Conservation (phyloP, 768 basidiomycete species). For the Auriscalpium vulgare region DNA sequence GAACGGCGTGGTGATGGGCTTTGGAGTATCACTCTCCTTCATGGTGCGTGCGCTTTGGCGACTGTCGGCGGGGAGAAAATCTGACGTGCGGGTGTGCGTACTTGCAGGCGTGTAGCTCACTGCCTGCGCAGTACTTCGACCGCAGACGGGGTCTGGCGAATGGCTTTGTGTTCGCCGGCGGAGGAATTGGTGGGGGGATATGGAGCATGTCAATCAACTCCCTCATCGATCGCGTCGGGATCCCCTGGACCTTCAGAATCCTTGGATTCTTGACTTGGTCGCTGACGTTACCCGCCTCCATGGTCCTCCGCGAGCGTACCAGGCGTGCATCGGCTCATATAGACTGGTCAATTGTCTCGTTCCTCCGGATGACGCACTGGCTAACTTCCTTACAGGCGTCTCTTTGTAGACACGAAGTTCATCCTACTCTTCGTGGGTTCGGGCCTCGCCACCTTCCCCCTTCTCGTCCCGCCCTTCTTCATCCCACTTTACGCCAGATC, state of each 20-base stretch:
- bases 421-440: conserved; percentile 24
- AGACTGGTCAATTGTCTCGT: conserved; percentile 17
- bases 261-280: conserved; percentile 22
- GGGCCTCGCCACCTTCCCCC: conserved; percentile 28
- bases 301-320: conserved; percentile 21
- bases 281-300: conserved; percentile 21
- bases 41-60: conserved; percentile 9
- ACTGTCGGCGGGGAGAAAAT: background rate
- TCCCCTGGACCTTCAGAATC: conserved; percentile 26
- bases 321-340: conserved; percentile 12
- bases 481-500: conserved; percentile 28
- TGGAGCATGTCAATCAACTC: conserved; percentile 22
- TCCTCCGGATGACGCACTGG: background rate
- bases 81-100: background rate
- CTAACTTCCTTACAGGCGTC: conserved; percentile 13
- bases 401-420: conserved; percentile 24
- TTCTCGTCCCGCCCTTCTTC: conserved; percentile 30
- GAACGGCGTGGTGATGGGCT: conserved; percentile 22
- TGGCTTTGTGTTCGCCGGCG: conserved; percentile 26
- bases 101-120: conserved; percentile 22
- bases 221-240: conserved; percentile 21
- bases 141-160: conserved; percentile 26
- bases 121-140: conserved; percentile 29
- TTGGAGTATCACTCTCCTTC: conserved; percentile 22
- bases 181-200: conserved; percentile 26